Conservation (phyloP, 2,329 filamentous ascomycete genomes). For the Phialocephala subalpina region DNA sequence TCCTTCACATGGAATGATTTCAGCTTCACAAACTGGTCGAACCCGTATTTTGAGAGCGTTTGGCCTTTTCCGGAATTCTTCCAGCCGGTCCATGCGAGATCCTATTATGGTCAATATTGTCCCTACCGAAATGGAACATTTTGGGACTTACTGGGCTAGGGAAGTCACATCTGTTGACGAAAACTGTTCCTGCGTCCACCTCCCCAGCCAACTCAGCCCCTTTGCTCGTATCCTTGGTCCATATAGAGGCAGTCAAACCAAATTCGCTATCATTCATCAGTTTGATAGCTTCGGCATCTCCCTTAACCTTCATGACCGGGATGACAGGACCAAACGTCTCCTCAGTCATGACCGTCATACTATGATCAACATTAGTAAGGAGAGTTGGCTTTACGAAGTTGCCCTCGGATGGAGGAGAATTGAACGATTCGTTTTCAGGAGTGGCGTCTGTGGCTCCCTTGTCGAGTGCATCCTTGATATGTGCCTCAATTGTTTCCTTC, state of each 20-base stretch:
- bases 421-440: conserved; percentile 81
- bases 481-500: conserved; percentile 77
- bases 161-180: conserved; percentile 93
- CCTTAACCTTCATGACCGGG: conserved; percentile 84
- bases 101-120: conserved; percentile 57
- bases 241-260: conserved; percentile 94
- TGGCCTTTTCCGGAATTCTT: conserved; percentile 95
- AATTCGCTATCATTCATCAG: conserved; percentile 97
- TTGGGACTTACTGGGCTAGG: conserved; percentile 81
- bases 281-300: conserved; percentile 80
- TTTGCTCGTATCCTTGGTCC: conserved; percentile 85
- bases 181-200: conserved; percentile 93
- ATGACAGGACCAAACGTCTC: conserved; percentile 97
- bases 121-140: background rate
- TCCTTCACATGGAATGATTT: conserved; percentile 97
- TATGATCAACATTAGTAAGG: conserved; percentile 79
- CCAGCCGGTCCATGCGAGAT: conserved; percentile 97
- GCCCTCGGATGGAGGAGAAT: conserved; percentile 74
- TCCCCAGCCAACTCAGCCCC: conserved; percentile 80
- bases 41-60: conserved; percentile 88
- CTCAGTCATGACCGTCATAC: conserved; percentile 88
- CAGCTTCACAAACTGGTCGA: conserved; percentile 94
- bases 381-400: conserved; percentile 92
- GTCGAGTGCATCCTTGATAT: conserved; percentile 82
- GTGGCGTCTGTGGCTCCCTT: conserved; percentile 88